Conservation (phyloP, 1,284 basidiomycete genomes). For the Irpex rosettiformis region DNA sequence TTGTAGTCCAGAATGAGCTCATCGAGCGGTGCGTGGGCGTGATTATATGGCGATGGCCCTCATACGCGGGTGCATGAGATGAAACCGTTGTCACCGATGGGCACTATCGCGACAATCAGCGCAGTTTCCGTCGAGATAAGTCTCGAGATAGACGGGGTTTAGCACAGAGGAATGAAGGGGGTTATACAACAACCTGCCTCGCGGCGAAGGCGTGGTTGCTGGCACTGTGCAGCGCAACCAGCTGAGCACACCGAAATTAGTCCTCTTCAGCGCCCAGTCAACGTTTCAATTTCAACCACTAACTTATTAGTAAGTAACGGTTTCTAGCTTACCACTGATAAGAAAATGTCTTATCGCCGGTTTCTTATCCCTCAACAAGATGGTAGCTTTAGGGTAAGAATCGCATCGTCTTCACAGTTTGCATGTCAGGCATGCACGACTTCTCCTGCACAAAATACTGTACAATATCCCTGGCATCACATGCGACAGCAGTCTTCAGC, state of each 20-base stretch:
- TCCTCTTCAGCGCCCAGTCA: background rate
- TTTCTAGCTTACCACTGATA: no score
- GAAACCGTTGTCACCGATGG: slow-evolving; percentile 5
- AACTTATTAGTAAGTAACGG: no score
- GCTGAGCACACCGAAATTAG: background rate
- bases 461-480: slow-evolving; percentile 63
- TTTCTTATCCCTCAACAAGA: background rate
- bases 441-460: slow-evolving; percentile 76
- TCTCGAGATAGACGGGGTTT: slow-evolving; percentile 9
- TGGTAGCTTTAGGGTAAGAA: background rate
- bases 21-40: slow-evolving; percentile 16
- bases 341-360: no score
- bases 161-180: background rate
- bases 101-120: slow-evolving; percentile 12
- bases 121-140: slow-evolving; percentile 2
- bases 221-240: background rate
- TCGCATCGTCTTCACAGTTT: slow-evolving; percentile 52
- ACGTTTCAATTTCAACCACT: background rate
- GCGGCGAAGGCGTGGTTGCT: slow-evolving; percentile 5
- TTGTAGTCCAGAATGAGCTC: slow-evolving; percentile 27
- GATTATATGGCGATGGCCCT: slow-evolving; percentile 1
- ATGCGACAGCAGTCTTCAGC: slow-evolving; percentile 62
- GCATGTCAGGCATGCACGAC: slow-evolving; percentile 68
- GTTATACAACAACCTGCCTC: slow-evolving; percentile 3
- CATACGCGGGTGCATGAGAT: slow-evolving; percentile 9